These are phyloP conservation scores for Monosiga brevicollis DNA, from an alignment of 78 protist genomes.

Conservation along the genomic window DNA sequence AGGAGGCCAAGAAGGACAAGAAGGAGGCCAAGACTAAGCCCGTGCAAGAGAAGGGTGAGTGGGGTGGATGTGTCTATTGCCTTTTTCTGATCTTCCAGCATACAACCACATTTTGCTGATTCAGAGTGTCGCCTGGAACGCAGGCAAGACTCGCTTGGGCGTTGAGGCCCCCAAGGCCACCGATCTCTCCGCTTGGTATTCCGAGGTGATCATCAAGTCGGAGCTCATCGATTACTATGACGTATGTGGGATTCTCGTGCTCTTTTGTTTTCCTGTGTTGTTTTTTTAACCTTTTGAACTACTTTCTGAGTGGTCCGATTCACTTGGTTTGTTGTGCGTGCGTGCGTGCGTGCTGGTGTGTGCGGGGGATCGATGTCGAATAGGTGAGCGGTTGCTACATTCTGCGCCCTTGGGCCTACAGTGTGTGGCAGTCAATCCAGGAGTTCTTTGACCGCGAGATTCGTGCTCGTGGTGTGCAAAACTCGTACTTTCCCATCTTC, in stretches of 20 bases:
- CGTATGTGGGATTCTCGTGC: conserved; percentile 41
- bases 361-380: background rate
- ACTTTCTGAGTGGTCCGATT: background rate
- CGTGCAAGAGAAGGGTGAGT: background rate
- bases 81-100: too few species aligned
- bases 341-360: background rate
- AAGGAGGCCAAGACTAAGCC: background rate
- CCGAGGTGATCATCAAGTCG: conserved; percentile 63
- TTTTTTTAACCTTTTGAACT: too few species aligned
- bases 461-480: conserved; percentile 72
- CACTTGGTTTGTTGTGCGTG: background rate
- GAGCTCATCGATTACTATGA: conserved; percentile 88
- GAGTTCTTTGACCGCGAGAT: conserved; percentile 44
- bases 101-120: too few species aligned
- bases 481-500: conserved; percentile 92
- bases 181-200: conserved; percentile 73
- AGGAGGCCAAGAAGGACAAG: background rate
- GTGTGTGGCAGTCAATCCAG: conserved; percentile 78
- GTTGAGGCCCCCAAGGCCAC: conserved; percentile 32
- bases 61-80: too few species aligned
- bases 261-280: background rate
- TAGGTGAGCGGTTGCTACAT: conserved; percentile 71
- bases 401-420: conserved; percentile 80
- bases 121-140: too few species aligned
- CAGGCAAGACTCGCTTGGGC: conserved; percentile 4